Base-by-base conservation (phyloP, 2,329 filamentous ascomycete genomes). In the Cytospora piceicola region DNA sequence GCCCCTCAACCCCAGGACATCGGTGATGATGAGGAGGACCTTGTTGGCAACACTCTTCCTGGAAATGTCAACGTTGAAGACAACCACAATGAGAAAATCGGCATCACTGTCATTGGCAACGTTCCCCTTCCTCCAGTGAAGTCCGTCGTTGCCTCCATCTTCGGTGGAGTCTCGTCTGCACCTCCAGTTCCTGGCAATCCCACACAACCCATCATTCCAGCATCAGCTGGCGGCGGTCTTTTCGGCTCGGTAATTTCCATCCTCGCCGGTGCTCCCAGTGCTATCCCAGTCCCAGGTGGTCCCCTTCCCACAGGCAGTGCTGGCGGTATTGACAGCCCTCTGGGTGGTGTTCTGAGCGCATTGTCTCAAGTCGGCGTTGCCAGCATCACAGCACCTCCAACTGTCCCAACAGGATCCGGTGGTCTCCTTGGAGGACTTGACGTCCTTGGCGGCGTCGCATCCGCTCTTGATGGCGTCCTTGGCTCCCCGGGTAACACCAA, bases 311-410 rank as follows among this genome's bases (percentile, higher is more conserved):
- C 65, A 32, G 57, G 27, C n/a, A 60, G 51, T 9, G 20, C 63
- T 22, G 42, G 32, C 22, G 59, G 24, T 1, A 27, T 24, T n/a
- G 34, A 22, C 30, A 36, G 42, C 27, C 52, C 63, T 17, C 15
- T 68, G n/a, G 63, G 56, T n/a, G 66, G 66, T 14, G 55, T 68
- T 14, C 56, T 68, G 29, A 68, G 66, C 34, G 66, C 42, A n/a
- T 46, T 68, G 20, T 68, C 66, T 39, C 49, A 62, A 61, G 66
- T 58, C 46, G 58, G 55, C 29, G 34, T 14, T 17, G 12, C 53
- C 53, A 30, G 3, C 51, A 59, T 58, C 39, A 62, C 66, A 7
- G 15, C 51, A n/a, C 54, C 42, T 17, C 59, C 66, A 27, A 24
- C 27, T 27, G 61, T 57, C 42, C 49, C 65, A 3, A 30, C 61